Base-by-base conservation (phyloP, 345 rosid genomes). In the Dipteronia sinensis region DNA sequence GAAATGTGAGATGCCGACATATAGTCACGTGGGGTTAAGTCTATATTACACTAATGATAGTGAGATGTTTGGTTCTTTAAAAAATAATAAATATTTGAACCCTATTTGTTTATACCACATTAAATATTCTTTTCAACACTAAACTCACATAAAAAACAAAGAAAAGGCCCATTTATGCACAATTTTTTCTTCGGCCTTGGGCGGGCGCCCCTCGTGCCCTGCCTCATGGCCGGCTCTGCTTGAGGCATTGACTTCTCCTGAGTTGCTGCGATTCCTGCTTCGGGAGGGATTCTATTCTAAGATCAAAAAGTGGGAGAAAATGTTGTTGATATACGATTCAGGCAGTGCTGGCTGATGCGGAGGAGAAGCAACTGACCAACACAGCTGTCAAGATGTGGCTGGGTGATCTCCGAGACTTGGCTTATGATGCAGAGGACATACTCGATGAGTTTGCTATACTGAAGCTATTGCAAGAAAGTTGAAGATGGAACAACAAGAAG, bases 371-470 rank as follows among this genome's bases (percentile, higher is more conserved):
- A 31, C 40, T 16, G 38, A 16, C 10, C 0, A 15, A 10, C 0
- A 0, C 0, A 1, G 40, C 38, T 10, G 71, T 78, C 51, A 71
- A 10, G 12, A 4, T 2, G 12, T 73, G 81, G 77, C 49, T 73
- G 2, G 67, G 56, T n/a, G 73, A 66, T 29, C 63, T 79, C 0
- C 4, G 0, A 15, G 67, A 42, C 22, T 73, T 79, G 46, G 73
- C 75, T 20, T 79, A 67, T 29, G 78, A 79, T 0, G 66, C 47
- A 3, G 82, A 74, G 15, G 82, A 79, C 22, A 11, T 59, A 2
- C 70, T 67, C 1, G 75, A 79, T 0, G 74, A 67, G 42, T 58
- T 74, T 34, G 64, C 6, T 23, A 68, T 23, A 68, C 51, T 10
- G 55, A 68, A 15, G 55, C 55, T 8, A 9, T 19, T 11, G 55